Evolutionary conservation across 177 flowering plant species (phyloP), one percentile per base, ranked within the genome.

Genomic region (Vitis hybrid): DNA sequence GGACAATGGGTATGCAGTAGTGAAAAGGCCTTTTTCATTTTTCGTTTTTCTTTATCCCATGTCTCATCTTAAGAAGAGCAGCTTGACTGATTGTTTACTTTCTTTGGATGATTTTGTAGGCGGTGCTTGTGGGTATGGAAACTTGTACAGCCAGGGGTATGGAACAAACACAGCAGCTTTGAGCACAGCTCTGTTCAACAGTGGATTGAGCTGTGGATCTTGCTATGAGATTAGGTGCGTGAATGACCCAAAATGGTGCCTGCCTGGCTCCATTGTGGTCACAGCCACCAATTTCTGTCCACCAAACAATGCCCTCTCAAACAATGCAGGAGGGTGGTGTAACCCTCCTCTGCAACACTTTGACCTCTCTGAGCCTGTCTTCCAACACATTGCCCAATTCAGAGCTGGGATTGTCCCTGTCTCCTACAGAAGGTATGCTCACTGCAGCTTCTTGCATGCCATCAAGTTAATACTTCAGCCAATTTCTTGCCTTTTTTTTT

Each of bases 211-310:
- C 73, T 87, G 90, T 65, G 90, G 90, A 16, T 70, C 90, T 9
- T 87, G 90, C 80, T 87, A 73, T 59, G 87, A 83, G 74, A 75
- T 87, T 19, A 73, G 56, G 74, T 87, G 88, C 60, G 84, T 60
- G 19, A 72, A 59, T 50, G 86, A 77, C 73, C 22, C 51, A 8
- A 63, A 72, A 58, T 82, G 82, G 87, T 87, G 90, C 77, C 58
- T 82, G 61, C 87, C 84, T 7, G 90, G 85, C 45, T 68, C 87
- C 39, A 80, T 87, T 68, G 63, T 81, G 64, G 83, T 87, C 74
- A 87, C 90, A 0, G 90, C 90, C 69, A 87, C 90, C 70, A 87
- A 87, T 67, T 85, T 87, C 80, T 86, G 90, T 81, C 90, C 90
- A 2, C 86, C 87, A 49, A 86, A 86, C 81, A 80, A 74, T 50